Base-by-base conservation (phyloP, 768 basidiomycete species). In the Lyophyllum shimeji region DNA sequence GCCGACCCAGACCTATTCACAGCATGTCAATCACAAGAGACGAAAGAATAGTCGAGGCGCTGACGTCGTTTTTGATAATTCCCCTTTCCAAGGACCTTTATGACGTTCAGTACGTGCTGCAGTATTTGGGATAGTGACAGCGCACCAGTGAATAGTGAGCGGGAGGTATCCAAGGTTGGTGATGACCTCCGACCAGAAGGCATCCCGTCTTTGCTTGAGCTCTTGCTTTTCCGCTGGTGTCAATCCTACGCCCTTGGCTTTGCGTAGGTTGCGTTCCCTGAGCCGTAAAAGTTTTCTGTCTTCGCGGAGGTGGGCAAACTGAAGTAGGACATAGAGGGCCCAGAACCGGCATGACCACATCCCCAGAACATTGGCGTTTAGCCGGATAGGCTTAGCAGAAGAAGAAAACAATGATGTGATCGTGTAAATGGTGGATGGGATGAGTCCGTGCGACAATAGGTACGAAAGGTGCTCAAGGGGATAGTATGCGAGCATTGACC, bases 311-410 rank as follows among this genome's bases (percentile, higher is more conserved):
- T 90, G 89, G 4, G 79, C 81, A 59, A 93, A 85, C 53, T 91
- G 92, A 46, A 95, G 82, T 27, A 87, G 59, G 40, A 92, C 78
- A 63, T 95, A 95, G 21, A 82, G 68, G 1, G 86, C 87, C 93
- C 92, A 95, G 67, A 86, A 89, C 20, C 93, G 85, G 52, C 80
- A 82, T 13, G 90, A 92, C 89, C 87, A 90, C 50, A 86, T 61
- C 2, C 79, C 76, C 37, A 93, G 67, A 24, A 66, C 69, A 31
- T 74, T 71, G 7, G 79, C 58, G 53, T 86, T 72, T 40, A 90
- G 66, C 6, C 61, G 65, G 46, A 84, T 70, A 23, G 65, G 69
- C 58, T 76, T 79, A 27, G 72, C 71, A 48, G 72, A 64, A 43
- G 73, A 71, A 11, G 77, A 71, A 50, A 82, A 64, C 25, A 81